Evolutionary conservation across 1,284 basidiomycete genomes (phyloP), one percentile per base, ranked within the genome.

Genomic region (Apiotrichum siamense): DNA sequence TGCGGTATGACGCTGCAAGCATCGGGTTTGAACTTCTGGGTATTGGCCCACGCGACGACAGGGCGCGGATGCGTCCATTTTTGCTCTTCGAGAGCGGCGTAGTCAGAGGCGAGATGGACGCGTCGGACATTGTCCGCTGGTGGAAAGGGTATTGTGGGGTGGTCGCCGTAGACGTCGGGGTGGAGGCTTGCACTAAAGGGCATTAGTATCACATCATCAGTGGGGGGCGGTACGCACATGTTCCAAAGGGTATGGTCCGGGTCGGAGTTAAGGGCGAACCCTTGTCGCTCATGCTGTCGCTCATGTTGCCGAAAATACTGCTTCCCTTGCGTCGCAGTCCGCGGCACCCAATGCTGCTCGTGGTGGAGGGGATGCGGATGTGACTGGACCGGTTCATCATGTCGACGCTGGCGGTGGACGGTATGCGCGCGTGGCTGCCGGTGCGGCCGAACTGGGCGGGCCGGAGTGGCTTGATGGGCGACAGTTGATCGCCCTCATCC

Each of bases 271-370:
- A 57, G 4, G 73, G 70, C 11, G 65, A 64, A 2, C 47, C 53
- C 48, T 50, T 54, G 49, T 47, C 54, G 13, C 50, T 40, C 5
- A 47, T 36, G 23, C 59, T 29, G 26, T 55, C 52, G 43, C 50
- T 61, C 32, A 70, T 62, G 55, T 65, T 69, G 10, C 62, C 61
- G 45, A 70, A 73, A 66, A 73, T 64, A 12, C 62, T 54, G 38
- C 70, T 73, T 7, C 69, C 64, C 52, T 75, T 75, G 23, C 72
- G 50, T n/a, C 70, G 57, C 50, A 75, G 49, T 2, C 73, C 73
- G 15, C 69, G 56, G 13, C 58, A 55, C 7, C 55, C 59, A 33
- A 58, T 61, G 18, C 59, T 61, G 49, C 44, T 57, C 2, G 51
- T 51, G 7, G 54, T 54, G 7, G 55, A 57, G 1, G 52, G 48